Percentiles rank a stretch among this genome's conserved stretches.
Evolutionary conservation across 2,329 filamentous ascomycete species (phyloP).

Genomic region (Sporothrix humicola): DNA sequence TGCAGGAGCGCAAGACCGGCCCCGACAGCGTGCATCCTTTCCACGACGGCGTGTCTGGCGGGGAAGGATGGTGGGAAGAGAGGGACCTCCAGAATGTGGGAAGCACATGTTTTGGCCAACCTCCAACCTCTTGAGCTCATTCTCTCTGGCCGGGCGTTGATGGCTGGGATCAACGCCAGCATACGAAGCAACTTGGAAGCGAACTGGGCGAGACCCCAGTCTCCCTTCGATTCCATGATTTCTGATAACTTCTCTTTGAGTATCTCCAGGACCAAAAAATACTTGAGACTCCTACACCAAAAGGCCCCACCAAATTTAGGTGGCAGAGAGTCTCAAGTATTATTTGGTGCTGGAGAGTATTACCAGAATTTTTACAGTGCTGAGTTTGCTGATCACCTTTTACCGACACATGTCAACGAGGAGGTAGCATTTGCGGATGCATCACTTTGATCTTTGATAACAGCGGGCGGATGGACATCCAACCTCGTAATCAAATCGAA

Average conservation of each 20-base stretch:
- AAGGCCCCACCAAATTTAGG: too few relatives aligned
- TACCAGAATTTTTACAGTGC: neutral
- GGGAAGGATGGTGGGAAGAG: neutral
- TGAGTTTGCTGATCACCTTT: neutral
- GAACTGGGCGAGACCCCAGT: too few relatives aligned
- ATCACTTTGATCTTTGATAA: neutral
- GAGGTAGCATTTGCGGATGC: conserved; percentile 16
- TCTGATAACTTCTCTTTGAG: neutral
- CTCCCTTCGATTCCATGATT: neutral
- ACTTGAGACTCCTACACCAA: too few relatives aligned
- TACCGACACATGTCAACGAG: neutral
- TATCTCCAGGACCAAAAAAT: too few relatives aligned
- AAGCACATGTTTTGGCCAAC: neutral
- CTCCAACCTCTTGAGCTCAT: too few relatives aligned
- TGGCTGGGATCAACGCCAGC: neutral
- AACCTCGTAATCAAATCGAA: neutral
- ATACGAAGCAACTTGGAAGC: too few relatives aligned
- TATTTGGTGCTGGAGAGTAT: too few relatives aligned
- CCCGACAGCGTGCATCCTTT: neutral
- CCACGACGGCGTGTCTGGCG: conserved; percentile 10
- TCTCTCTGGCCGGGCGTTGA: neutral
- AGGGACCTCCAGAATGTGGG: neutral
- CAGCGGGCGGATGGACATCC: neutral
- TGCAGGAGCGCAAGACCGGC: neutral
- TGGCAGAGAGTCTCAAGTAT: too few relatives aligned